Conservation (phyloP, 208 protist species). For the Trypanosomatidae sp. region DNA sequence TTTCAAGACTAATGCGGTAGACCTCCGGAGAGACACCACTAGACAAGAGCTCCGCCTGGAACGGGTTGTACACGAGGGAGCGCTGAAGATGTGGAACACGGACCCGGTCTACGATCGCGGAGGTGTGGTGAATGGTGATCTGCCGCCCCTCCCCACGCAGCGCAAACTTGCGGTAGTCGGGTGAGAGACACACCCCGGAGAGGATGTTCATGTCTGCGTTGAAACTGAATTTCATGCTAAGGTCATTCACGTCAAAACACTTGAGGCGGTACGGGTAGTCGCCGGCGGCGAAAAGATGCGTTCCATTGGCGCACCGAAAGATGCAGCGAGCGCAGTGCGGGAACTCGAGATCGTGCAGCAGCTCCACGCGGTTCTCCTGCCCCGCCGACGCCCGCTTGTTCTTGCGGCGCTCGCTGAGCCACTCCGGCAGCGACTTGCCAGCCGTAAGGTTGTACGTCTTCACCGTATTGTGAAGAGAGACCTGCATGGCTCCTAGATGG, state of each 20-base stretch:
- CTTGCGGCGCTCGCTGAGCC: slow-evolving; percentile 75
- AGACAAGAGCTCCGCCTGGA: slow-evolving; percentile 75
- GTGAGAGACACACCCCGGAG: slow-evolving; percentile 75
- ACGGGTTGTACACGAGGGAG: slow-evolving; percentile 70
- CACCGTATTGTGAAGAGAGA: slow-evolving; percentile 84
- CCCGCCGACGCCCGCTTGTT: slow-evolving; percentile 52
- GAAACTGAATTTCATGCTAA: slow-evolving; percentile 93
- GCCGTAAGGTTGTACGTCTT: slow-evolving; percentile 90
- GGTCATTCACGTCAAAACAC: slow-evolving; percentile 89
- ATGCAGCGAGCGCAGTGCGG: slow-evolving; percentile 79
- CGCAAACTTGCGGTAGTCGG: slow-evolving; percentile 91
- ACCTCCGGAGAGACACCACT: slow-evolving; percentile 75
- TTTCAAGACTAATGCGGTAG: slow-evolving; percentile 83
- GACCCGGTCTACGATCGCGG: slow-evolving; percentile 73
- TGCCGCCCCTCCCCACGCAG: slow-evolving; percentile 75
- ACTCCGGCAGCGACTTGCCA: slow-evolving; percentile 86
- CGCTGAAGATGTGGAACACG: slow-evolving; percentile 86
- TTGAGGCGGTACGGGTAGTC: slow-evolving; percentile 90
- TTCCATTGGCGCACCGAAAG: slow-evolving; percentile 80
- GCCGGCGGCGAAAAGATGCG: slow-evolving; percentile 83
- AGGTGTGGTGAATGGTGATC: slow-evolving; percentile 86
- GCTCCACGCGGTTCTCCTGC: slow-evolving; percentile 73
- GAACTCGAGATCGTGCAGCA: slow-evolving; percentile 91
- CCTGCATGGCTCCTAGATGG: slow-evolving; percentile 53
- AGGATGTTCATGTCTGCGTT: slow-evolving; percentile 89